Evolutionary conservation across 257 asterid species (phyloP), one percentile per base, ranked within the genome.

Genomic region (Schizonepeta tenuifolia): DNA sequence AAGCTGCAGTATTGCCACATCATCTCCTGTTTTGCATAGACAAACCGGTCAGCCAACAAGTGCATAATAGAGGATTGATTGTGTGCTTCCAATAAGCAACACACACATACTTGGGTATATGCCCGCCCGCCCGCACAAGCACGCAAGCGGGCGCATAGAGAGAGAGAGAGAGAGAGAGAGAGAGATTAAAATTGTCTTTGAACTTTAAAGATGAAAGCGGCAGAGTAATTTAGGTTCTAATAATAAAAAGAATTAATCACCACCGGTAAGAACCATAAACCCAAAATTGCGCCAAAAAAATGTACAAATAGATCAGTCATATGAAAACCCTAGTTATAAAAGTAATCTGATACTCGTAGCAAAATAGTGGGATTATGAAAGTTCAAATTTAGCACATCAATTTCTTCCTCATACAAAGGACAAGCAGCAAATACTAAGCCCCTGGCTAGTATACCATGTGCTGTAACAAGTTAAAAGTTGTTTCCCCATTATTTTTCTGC

Each of bases 221-320:
- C n/a, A n/a, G n/a, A n/a, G n/a, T n/a, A n/a, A n/a, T n/a, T n/a
- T n/a, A 24, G 49, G 24, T 43, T 59, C 47, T 50, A 38, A 50
- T 56, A 49, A 49, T 21, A 11, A 21, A 21, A 3, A 54, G 0
- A 54, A 18, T 28, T 3, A 13, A 71, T 47, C 47, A 50, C 31
- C n/a, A 4, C 14, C 8, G 53, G 53, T 47, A 15, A 18, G 55
- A 56, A 40, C 41, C 74, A 21, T 38, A 10, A 31, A 70, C 18
- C 44, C 10, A 55, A 61, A 18, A 49, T 7, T 28, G 26, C 15
- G 47, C 22, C 51, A 61, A 28, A 20, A 58, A 33, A 72, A 61
- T 49, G 71, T 72, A 61, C 70, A 75, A 21, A 43, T 70, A 70
- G 24, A 13, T 54, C 65, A 47, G 24, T 12, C 62, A 31, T 11